Conservation (phyloP, 345 rosid genomes). For the Eucalyptus pauciflora region DNA sequence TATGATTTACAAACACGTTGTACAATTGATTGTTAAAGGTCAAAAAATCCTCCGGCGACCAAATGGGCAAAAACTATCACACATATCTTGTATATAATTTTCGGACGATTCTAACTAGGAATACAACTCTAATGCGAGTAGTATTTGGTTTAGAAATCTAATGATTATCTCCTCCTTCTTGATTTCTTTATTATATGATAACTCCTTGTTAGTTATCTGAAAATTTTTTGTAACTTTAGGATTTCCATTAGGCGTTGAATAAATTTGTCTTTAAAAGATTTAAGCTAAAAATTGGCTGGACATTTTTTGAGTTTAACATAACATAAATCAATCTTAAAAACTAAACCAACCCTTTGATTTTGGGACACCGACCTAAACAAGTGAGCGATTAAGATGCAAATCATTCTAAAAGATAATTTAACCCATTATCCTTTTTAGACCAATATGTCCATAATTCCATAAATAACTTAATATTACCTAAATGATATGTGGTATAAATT, state of each 20-base stretch:
- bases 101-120: not conserved
- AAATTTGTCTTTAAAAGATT: not conserved
- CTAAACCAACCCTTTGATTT: not conserved
- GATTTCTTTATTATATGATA: not conserved
- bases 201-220: not conserved
- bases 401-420: not conserved
- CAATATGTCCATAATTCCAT: not conserved
- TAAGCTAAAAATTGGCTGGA: not conserved
- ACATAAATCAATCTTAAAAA: not conserved
- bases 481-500: not conserved
- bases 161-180: not conserved
- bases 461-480: not conserved
- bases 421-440: not conserved
- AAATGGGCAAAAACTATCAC: too few species aligned
- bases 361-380: not conserved
- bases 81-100: not conserved
- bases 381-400: not conserved
- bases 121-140: not conserved
- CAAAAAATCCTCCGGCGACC: rapidly evolving
- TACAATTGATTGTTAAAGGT: too few species aligned
- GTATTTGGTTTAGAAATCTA: not conserved
- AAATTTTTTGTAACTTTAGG: not conserved
- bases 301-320: not conserved
- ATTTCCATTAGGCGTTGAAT: not conserved
- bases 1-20: too few species aligned